These are phyloP conservation scores for Ambrosiella cleistominuta DNA, from an alignment of 2,329 filamentous ascomycete species.

Conservation along the genomic window DNA sequence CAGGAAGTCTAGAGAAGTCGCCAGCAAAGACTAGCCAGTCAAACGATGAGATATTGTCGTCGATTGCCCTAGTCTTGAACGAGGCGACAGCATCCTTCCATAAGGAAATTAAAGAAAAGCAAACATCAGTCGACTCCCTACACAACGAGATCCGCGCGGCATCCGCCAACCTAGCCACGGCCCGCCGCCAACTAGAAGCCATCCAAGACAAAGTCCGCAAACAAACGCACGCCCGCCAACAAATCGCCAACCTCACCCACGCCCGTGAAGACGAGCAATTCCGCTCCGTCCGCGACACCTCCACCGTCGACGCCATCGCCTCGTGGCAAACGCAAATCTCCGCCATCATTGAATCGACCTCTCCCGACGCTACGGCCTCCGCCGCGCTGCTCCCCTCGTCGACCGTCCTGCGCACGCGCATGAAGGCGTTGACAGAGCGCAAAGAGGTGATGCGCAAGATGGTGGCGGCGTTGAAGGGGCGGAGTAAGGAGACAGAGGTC, in stretches of 20 bases:
- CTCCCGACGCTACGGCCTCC: slow-evolving; percentile 23
- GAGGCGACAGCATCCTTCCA: slow-evolving; percentile 67
- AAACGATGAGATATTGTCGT: slow-evolving; percentile 61
- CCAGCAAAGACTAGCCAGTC: slow-evolving; percentile 45
- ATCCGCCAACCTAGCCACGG: slow-evolving; percentile 60
- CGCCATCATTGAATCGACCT: slow-evolving; percentile 26
- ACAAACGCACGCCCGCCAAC: slow-evolving; percentile 49
- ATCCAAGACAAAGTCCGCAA: slow-evolving; percentile 47
- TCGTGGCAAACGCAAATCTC: slow-evolving; percentile 38
- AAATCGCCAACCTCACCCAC: slow-evolving; percentile 59
- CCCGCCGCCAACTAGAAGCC: slow-evolving; percentile 54
- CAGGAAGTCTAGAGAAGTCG: slow-evolving; percentile 22
- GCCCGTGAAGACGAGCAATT: slow-evolving; percentile 54
- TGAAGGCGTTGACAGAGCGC: slow-evolving; percentile 52
- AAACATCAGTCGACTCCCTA: slow-evolving; percentile 63
- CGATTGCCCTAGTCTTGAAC: slow-evolving; percentile 67
- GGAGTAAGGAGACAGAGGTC: slow-evolving; percentile 67
- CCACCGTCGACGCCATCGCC: slow-evolving; percentile 26
- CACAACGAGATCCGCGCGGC: slow-evolving; percentile 67
- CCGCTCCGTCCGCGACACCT: slow-evolving; percentile 23
- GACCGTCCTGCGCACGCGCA: slow-evolving; percentile 45
- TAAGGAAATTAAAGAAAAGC: slow-evolving; percentile 64
- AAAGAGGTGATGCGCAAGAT: slow-evolving; percentile 50
- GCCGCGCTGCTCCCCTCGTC: slow-evolving; percentile 36
- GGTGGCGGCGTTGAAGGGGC: slow-evolving; percentile 54